phyloP scores from a whole-genome alignment of 345 rosid species.

The Heritiera fomes region DNA sequence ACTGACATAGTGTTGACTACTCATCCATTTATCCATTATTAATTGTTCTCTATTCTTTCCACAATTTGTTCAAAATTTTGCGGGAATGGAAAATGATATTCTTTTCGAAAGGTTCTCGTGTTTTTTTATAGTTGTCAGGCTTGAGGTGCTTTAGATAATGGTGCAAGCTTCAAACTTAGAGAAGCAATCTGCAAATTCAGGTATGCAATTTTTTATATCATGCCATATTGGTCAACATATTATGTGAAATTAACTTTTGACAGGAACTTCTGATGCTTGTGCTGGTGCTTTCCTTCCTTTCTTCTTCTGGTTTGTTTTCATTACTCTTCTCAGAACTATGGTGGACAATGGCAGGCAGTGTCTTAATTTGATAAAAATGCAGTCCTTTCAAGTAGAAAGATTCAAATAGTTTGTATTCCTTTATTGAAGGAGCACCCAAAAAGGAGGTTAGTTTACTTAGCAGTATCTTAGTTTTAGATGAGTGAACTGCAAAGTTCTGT shows the following conservation, averaged over 20 bases:
- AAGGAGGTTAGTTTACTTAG: too few species aligned
- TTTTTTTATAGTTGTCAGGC: conserved; percentile 17
- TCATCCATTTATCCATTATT: conserved; percentile 17
- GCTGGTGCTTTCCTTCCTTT: background rate
- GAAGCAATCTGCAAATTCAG: conserved; percentile 10
- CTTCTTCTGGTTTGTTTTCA: background rate
- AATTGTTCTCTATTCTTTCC: conserved; percentile 14
- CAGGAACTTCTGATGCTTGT: background rate
- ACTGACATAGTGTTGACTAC: conserved; percentile 28
- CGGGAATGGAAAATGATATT: conserved; percentile 28
- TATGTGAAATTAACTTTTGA: background rate
- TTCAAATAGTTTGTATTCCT: too few species aligned
- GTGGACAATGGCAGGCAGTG: background rate
- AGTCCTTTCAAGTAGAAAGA: too few species aligned
- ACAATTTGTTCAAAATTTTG: conserved; percentile 14
- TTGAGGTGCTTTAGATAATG: conserved; percentile 19
- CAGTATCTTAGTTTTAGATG: too few species aligned
- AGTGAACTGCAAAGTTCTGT: too few species aligned
- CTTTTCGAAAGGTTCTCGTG: conserved; percentile 23
- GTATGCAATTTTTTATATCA: conserved; percentile 15
- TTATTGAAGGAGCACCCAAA: too few species aligned
- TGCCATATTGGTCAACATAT: background rate
- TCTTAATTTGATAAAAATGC: background rate
- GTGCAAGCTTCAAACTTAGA: conserved; percentile 8
- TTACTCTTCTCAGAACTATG: background rate